Conservation (phyloP, 257 asterid species). For the Haberlea rhodopensis region DNA sequence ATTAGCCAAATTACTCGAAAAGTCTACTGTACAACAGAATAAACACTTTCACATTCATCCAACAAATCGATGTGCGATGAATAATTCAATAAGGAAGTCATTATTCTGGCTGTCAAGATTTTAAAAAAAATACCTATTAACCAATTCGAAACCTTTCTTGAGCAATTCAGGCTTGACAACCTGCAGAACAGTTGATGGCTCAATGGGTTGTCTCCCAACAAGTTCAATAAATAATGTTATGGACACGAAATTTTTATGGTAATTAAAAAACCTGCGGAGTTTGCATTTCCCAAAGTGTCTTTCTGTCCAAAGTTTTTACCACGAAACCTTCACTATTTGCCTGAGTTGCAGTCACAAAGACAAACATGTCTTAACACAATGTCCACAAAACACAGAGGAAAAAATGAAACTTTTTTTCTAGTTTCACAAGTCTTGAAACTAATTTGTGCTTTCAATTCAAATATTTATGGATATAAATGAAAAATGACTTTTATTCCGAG, state of each 20-base stretch:
- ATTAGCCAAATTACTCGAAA: too few relatives aligned
- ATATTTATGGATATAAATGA: not conserved
- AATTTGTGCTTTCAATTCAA: not conserved
- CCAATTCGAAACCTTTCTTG: conserved; percentile 86
- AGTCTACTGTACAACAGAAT: too few relatives aligned
- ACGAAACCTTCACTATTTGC: conserved; percentile 81
- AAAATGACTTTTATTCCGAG: not conserved
- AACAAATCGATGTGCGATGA: not conserved
- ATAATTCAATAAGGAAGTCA: not conserved
- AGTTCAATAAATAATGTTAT: conserved; percentile 1
- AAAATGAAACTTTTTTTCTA: not conserved
- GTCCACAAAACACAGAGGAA: not conserved
- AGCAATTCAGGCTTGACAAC: conserved; percentile 87
- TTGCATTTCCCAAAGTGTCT: conserved; percentile 98
- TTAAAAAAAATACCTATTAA: conserved; percentile 59
- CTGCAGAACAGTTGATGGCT: conserved; percentile 36
- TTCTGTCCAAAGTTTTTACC: conserved; percentile 81
- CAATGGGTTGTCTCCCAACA: too few relatives aligned
- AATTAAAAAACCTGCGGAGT: conserved; percentile 97
- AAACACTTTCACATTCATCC: not conserved
- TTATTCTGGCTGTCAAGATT: conserved; percentile 22
- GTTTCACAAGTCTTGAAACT: not conserved
- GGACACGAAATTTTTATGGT: conserved; percentile 16
- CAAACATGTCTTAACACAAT: not conserved
- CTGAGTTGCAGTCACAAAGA: conserved; percentile 35